Conservation (phyloP, 352 stramenopile genomes). For the Globisporangium cederbergense region DNA sequence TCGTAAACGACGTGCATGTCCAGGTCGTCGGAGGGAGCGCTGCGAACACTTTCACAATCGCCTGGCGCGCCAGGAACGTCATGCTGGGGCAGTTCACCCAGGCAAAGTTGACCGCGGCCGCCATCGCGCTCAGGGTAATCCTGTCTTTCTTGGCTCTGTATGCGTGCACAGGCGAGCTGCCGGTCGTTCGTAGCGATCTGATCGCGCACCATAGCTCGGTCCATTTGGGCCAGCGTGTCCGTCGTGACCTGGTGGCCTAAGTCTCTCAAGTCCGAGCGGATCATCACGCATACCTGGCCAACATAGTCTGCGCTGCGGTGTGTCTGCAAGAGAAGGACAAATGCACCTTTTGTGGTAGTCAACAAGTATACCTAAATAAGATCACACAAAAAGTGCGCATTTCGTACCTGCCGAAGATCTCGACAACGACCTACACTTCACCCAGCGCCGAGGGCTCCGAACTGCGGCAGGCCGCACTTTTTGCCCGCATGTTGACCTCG, state of each 20-base stretch:
- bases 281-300: not conserved
- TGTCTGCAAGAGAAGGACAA: not conserved
- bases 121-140: conserved; percentile 1
- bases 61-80: not conserved
- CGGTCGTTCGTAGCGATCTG: not conserved
- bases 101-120: not conserved
- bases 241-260: not conserved
- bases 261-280: not conserved
- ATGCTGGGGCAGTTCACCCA: not conserved
- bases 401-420: not conserved
- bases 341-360: not conserved
- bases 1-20: not conserved
- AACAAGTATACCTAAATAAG: too few species aligned
- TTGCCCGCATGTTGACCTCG: not conserved
- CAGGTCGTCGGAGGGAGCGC: not conserved
- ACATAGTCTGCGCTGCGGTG: not conserved
- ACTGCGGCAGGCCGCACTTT: not conserved
- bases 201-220: not conserved
- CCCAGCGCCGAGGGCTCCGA: not conserved
- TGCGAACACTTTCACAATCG: not conserved
- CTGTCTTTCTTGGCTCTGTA: not conserved
- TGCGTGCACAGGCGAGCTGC: not conserved
- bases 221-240: conserved; percentile 1
- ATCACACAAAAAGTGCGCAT: not conserved
- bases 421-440: not conserved